Conservation (phyloP, 2,329 filamentous ascomycete species). For the Nemania sp. region DNA sequence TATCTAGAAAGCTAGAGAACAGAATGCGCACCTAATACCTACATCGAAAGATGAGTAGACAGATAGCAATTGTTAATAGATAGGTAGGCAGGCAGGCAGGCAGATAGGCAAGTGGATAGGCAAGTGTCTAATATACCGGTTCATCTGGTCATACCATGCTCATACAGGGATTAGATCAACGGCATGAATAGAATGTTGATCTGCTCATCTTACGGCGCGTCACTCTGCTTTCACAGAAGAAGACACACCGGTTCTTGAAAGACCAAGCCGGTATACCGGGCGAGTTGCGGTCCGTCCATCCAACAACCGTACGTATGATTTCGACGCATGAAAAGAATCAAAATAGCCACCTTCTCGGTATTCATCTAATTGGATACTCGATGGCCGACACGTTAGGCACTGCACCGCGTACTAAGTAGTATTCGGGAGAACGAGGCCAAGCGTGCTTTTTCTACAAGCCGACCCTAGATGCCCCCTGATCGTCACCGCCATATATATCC, state of each 20-base stretch:
- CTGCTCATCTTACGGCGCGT: not conserved
- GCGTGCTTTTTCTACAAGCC: not conserved
- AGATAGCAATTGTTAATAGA: too few species aligned
- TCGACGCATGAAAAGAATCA: too few species aligned
- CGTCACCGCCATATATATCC: conserved; percentile 24
- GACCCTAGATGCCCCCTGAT: too few species aligned
- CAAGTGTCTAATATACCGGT: not conserved
- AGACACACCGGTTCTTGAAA: not conserved
- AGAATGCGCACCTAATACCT: too few species aligned
- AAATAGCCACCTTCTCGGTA: not conserved
- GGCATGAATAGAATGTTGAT: conserved; percentile 1
- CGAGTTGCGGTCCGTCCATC: not conserved
- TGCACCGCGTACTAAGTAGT: not conserved
- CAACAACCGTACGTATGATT: too few species aligned
- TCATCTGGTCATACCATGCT: not conserved
- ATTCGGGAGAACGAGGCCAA: not conserved
- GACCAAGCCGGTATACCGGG: not conserved
- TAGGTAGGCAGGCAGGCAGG: too few species aligned
- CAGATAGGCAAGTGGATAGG: not conserved
- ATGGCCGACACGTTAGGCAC: conserved; percentile 19
- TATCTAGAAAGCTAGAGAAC: not conserved
- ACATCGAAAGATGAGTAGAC: too few species aligned
- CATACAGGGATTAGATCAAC: not conserved
- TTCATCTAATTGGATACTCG: conserved; percentile 30
- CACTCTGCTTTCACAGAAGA: not conserved